These are phyloP conservation scores for Anisodus tanguticus DNA, from an alignment of 257 asterid species.

Conservation along the genomic window DNA sequence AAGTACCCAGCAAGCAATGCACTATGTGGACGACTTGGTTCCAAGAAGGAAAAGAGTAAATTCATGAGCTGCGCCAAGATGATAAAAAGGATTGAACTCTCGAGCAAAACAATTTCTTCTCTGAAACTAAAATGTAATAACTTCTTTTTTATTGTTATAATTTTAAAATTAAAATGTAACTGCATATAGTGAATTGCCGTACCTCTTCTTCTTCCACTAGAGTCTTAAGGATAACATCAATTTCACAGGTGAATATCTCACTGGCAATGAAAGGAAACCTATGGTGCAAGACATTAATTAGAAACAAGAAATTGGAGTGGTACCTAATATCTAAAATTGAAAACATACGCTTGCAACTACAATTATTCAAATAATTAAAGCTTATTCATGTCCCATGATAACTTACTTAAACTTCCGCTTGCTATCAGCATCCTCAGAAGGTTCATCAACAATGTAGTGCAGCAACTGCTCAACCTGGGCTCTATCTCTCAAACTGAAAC, in stretches of 20 bases:
- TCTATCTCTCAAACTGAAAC: slow-evolving; percentile 87
- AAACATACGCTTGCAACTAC: not conserved
- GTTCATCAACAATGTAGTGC: slow-evolving; percentile 79
- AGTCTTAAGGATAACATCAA: slow-evolving; percentile 94
- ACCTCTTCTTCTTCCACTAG: slow-evolving; percentile 98
- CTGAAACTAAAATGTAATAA: slow-evolving; percentile 20
- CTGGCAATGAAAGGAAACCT: slow-evolving; percentile 98
- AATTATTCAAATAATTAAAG: slow-evolving; percentile 16
- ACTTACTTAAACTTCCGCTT: slow-evolving; percentile 85
- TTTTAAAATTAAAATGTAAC: slow-evolving; percentile 22
- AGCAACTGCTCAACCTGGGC: slow-evolving; percentile 88
- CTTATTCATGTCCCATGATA: slow-evolving; percentile 14
- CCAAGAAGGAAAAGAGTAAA: slow-evolving; percentile 93
- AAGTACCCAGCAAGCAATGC: slow-evolving; percentile 94
- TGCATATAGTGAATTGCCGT: slow-evolving; percentile 30
- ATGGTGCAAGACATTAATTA: slow-evolving; percentile 28
- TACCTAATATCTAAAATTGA: slow-evolving; percentile 20
- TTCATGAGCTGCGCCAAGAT: slow-evolving; percentile 79
- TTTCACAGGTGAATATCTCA: slow-evolving; percentile 96
- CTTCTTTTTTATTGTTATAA: slow-evolving; percentile 31
- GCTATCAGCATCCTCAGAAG: slow-evolving; percentile 87
- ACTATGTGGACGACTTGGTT: slow-evolving; percentile 83
- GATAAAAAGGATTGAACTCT: slow-evolving; percentile 32
- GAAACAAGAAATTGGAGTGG: slow-evolving; percentile 34
- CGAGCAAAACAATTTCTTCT: slow-evolving; percentile 29